Base-by-base conservation (phyloP, 2,329 filamentous ascomycete genomes). In the Pseudogymnoascus sp. region DNA sequence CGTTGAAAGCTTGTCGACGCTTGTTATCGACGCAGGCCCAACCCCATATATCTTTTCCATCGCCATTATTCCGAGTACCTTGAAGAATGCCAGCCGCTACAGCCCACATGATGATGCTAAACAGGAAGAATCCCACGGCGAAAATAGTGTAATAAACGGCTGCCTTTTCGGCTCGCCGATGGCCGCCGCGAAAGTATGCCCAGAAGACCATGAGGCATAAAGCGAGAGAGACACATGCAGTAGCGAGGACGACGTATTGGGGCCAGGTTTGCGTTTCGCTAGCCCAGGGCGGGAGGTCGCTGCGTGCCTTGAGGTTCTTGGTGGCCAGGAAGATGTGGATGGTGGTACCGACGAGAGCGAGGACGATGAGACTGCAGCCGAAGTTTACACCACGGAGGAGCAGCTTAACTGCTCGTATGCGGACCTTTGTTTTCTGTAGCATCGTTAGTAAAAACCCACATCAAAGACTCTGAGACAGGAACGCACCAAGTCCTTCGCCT, bases 11-110 rank as follows among this genome's bases (percentile, higher is more conserved):
- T 60, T 91, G 77, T 63, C 87, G 80, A 65, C 93, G 87, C 68
- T 88, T 86, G 75, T 97, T 97, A 71, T 96, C 84, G 64, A 93
- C 88, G 76, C 95, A 99, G n/a, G 91, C 86, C 95, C 95, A 99
- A 65, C 93, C 93, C 95, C 95, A 99, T 76, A 99, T 85, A 76
- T 99, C 95, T 76, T 96, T 86, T 72, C 89, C 90, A 67, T 85
- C 79, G 72, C 85, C 85, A 72, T 83, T 89, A 71, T 86, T 83
- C 74, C 88, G 89, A 64, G 86, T 86, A 70, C 89, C 84, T 74
- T 97, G 92, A 71, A 97, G 84, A 63, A 96, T 78, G 64, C 88
- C 91, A 40, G 93, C 93, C 33, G 91, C 92, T 35, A 95, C 80
- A 62, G 88, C 87, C 95, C 95, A 99, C 81, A 99, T 90, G 72